Conservation (phyloP, 805 yeast genomes). For the Saccharomycopsis capsularis region DNA sequence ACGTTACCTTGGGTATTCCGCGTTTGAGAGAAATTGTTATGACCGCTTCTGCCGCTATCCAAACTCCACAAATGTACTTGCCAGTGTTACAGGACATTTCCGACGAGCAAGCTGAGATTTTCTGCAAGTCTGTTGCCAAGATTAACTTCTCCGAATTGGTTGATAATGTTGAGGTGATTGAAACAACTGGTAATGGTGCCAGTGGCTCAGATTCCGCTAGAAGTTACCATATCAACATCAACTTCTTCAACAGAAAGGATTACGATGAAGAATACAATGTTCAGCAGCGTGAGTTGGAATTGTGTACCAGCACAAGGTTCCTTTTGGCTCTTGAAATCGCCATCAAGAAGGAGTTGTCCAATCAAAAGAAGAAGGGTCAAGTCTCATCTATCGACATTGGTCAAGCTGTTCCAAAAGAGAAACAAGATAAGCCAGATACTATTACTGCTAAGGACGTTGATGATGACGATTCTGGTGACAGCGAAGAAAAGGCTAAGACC, state of each 20-base stretch:
- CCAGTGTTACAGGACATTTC: conserved; percentile 76
- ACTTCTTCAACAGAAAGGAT: conserved; percentile 69
- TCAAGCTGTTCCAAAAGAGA: conserved; percentile 57
- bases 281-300: conserved; percentile 68
- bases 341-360: conserved; percentile 73
- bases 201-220: conserved; percentile 45
- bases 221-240: conserved; percentile 66
- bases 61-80: conserved; percentile 98
- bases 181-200: conserved; percentile 63
- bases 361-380: conserved; percentile 57
- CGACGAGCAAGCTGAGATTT: conserved; percentile 84
- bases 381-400: conserved; percentile 51
- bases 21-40: conserved; percentile 99
- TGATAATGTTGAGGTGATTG: conserved; percentile 78
- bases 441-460: conserved; percentile 34
- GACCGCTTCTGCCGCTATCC: conserved; percentile 94
- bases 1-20: conserved; percentile 98
- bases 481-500: conserved; percentile 49
- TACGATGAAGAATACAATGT: conserved; percentile 88
- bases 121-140: conserved; percentile 83
- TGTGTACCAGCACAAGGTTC: conserved; percentile 58
- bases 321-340: conserved; percentile 63
- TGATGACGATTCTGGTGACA: conserved; percentile 57
- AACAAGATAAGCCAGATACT: conserved; percentile 36
- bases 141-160: conserved; percentile 84